phyloP scores from a whole-genome alignment of 441 rosid species.

The Iberis amara region DNA sequence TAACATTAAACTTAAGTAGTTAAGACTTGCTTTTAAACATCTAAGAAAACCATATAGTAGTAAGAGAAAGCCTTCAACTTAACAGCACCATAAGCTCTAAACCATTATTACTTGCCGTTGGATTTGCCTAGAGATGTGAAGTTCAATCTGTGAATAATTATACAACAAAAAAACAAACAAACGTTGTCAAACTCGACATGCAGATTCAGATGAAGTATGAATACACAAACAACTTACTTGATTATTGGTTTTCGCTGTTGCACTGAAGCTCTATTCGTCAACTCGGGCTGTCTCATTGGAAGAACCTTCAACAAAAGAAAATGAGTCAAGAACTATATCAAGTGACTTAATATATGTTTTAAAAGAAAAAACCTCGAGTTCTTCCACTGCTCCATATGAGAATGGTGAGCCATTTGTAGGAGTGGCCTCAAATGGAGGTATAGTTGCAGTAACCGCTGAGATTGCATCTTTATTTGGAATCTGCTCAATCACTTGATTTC shows the following conservation, averaged over 20 bases:
- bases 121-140: conserved; percentile 74
- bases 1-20: background rate
- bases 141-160: conserved; percentile 51
- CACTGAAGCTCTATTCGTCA: conserved; percentile 36
- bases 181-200: conserved; percentile 1
- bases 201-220: background rate
- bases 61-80: background rate
- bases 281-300: conserved; percentile 32
- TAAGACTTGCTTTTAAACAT: background rate
- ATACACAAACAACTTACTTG: conserved; percentile 39
- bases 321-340: background rate
- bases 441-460: conserved; percentile 23
- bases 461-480: conserved; percentile 29
- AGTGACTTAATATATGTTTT: no score
- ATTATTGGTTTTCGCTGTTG: conserved; percentile 64
- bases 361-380: conserved; percentile 65
- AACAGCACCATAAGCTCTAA: background rate
- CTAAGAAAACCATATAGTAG: background rate
- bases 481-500: conserved; percentile 37
- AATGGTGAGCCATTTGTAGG: conserved; percentile 33
- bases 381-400: conserved; percentile 45
- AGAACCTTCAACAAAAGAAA: conserved; percentile 39
- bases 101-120: conserved; percentile 34
- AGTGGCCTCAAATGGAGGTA: conserved; percentile 29
- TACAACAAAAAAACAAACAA: conserved; percentile 9